These are phyloP conservation scores for Emydomyces testavorans DNA, from an alignment of 2,329 filamentous ascomycete genomes.

Conservation along the genomic window DNA sequence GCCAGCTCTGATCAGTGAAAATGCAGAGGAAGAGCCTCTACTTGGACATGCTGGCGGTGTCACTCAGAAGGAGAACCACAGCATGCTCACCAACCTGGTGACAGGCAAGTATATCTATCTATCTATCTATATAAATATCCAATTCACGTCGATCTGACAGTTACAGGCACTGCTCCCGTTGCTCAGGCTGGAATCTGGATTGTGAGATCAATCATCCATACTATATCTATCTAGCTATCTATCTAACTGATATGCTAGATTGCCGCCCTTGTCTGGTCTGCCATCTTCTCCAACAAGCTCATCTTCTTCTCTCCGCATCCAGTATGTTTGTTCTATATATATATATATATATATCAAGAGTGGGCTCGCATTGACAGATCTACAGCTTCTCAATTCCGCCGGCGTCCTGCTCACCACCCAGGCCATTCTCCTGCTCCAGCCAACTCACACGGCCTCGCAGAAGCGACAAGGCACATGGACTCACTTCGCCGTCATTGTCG, in stretches of 20 bases:
- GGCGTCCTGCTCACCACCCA: constrained; percentile 66
- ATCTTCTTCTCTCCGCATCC: constrained; percentile 85
- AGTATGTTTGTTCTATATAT: constrained; percentile 40
- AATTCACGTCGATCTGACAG: too few relatives aligned
- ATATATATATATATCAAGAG: neutral
- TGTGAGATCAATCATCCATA: constrained; percentile 23
- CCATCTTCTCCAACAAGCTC: constrained; percentile 57
- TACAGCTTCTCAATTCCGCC: constrained; percentile 45
- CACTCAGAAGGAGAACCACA: constrained; percentile 52
- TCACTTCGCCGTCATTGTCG: constrained; percentile 57
- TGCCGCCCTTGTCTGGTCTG: constrained; percentile 62
- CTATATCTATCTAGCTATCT: too few relatives aligned
- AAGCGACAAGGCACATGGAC: constrained; percentile 53
- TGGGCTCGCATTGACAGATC: neutral
- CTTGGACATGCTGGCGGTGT: constrained; percentile 62
- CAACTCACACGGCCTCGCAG: constrained; percentile 64
- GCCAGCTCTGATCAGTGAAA: constrained; percentile 25
- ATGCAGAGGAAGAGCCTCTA: constrained; percentile 51
- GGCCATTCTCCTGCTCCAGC: constrained; percentile 74
- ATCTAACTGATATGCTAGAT: constrained; percentile 43
- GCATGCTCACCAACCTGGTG: constrained; percentile 59
- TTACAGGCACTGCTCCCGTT: constrained; percentile 65
- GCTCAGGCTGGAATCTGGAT: constrained; percentile 70
- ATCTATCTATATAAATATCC: neutral
- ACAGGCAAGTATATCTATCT: constrained; percentile 49